Evolutionary conservation across 108 stramenopile species (phyloP).

Genomic region (Nitzschia sp.): DNA sequence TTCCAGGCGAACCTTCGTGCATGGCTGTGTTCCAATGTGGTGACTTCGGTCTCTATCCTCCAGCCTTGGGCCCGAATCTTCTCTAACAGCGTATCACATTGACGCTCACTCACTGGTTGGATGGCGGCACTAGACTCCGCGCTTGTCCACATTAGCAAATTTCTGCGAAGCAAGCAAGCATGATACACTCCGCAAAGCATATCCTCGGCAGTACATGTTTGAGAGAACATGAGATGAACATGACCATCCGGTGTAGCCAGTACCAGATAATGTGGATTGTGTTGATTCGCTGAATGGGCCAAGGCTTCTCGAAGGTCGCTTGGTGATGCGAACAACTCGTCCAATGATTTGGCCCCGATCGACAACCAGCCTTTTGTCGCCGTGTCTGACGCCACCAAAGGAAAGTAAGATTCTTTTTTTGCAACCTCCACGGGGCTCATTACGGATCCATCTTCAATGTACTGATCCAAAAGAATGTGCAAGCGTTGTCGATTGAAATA

Average conservation of each 20-base stretch:
- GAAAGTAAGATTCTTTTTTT: constrained; percentile 62
- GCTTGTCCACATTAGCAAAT: background rate
- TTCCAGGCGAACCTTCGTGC: constrained; percentile 12
- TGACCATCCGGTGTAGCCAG: background rate
- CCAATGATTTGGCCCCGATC: constrained; percentile 53
- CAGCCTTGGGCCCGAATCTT: constrained; percentile 25
- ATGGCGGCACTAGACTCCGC: background rate
- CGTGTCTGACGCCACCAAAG: constrained; percentile 37
- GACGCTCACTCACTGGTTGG: background rate
- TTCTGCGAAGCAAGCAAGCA: constrained; percentile 42
- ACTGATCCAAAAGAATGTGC: constrained; percentile 55
- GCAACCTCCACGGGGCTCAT: constrained; percentile 61
- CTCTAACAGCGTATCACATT: constrained; percentile 9
- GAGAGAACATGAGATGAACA: constrained; percentile 47
- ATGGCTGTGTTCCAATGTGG: constrained; percentile 19
- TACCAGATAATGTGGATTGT: background rate
- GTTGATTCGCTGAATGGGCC: background rate
- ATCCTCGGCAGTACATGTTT: constrained; percentile 55
- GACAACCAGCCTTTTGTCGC: constrained; percentile 51
- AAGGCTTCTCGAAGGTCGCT: constrained; percentile 38
- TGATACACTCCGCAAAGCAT: constrained; percentile 72
- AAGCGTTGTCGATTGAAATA: constrained; percentile 85
- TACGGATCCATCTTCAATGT: constrained; percentile 33
- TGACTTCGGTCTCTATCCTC: constrained; percentile 19
- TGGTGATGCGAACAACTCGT: constrained; percentile 49